Percentiles rank a stretch among this genome's conserved stretches.
Evolutionary conservation across 495 filamentous ascomycete species (phyloP).

Genomic region (Cetradonia linearis): DNA sequence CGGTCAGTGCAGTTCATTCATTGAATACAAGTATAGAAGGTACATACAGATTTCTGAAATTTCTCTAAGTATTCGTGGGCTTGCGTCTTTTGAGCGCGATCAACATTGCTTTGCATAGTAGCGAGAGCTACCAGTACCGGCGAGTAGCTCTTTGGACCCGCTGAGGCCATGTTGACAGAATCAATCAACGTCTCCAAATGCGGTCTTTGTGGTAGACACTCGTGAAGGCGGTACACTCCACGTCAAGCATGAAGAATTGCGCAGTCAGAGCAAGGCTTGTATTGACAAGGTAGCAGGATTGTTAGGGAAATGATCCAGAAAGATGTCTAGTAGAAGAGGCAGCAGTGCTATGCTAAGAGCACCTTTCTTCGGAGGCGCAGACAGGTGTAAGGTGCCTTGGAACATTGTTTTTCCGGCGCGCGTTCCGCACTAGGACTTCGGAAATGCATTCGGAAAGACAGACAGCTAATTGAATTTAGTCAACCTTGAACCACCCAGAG

Average conservation of each 20-base stretch:
- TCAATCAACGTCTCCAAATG: background rate
- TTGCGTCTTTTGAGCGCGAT: slow-evolving; percentile 72
- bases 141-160: slow-evolving; percentile 55
- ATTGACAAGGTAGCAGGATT: background rate
- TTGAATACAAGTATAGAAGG: slow-evolving; percentile 1
- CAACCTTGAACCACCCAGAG: background rate
- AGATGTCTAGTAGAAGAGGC: background rate
- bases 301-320: background rate
- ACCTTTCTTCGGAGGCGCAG: background rate
- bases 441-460: background rate
- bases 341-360: background rate
- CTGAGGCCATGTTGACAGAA: slow-evolving; percentile 54
- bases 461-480: background rate
- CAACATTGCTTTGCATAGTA: slow-evolving; percentile 79
- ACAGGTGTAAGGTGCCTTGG: background rate
- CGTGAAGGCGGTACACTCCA: background rate
- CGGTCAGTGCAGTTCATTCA: background rate
- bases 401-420: slow-evolving; percentile 1
- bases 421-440: slow-evolving; percentile 6
- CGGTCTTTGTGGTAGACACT: background rate
- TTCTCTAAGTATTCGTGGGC: slow-evolving; percentile 84
- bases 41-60: slow-evolving; percentile 97
- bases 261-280: background rate
- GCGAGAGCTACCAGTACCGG: slow-evolving; percentile 78
- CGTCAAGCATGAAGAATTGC: background rate